Conservation (phyloP, 257 asterid species). For the Henckelia pumila region DNA sequence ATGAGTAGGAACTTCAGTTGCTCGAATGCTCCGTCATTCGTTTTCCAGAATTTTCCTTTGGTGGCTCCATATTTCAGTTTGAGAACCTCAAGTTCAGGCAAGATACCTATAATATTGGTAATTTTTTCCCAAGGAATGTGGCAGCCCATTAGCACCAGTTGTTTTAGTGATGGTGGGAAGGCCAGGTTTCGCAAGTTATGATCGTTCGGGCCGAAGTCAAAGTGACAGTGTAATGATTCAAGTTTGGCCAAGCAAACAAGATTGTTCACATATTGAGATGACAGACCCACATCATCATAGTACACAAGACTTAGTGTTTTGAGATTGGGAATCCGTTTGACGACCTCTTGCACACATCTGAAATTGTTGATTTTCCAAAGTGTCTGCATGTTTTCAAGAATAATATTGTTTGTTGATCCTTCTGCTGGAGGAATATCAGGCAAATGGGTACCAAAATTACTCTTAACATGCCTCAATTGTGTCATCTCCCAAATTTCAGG, state of each 20-base stretch:
- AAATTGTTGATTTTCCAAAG: not conserved
- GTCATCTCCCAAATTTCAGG: conserved; percentile 1
- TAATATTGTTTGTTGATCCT: not conserved
- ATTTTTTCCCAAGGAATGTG: not conserved
- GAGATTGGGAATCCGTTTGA: not conserved
- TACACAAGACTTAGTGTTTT: not conserved
- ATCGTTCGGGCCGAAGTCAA: too few relatives aligned
- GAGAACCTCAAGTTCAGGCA: conserved; percentile 4
- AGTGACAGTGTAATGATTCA: not conserved
- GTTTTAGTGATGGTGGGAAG: not conserved
- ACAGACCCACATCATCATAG: too few relatives aligned
- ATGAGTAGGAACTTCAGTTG: not conserved
- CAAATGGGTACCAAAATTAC: not conserved
- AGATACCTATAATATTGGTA: not conserved
- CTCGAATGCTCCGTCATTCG: not conserved
- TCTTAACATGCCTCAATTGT: not conserved
- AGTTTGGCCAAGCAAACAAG: not conserved
- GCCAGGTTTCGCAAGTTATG: not conserved
- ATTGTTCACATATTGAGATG: not conserved
- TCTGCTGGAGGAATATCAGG: not conserved
- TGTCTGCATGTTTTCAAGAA: not conserved
- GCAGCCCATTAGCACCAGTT: not conserved
- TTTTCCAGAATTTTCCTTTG: not conserved
- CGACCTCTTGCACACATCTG: not conserved
- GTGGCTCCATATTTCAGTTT: not conserved